phyloP scores from a whole-genome alignment of 208 protist species.

The Acanthamoeba royreba region DNA sequence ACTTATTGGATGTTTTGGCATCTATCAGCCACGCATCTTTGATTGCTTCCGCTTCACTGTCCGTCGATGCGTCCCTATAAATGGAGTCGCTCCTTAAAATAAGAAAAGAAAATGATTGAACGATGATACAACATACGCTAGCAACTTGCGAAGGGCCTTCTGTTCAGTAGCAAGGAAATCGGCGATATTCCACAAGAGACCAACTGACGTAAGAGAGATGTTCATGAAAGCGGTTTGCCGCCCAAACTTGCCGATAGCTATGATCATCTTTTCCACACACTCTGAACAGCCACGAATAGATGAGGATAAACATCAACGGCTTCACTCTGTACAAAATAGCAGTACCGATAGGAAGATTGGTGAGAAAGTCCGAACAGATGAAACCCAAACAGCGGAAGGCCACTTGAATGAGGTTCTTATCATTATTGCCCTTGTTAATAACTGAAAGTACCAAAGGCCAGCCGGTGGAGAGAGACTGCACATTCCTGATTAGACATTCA shows the following conservation, averaged over 20 bases:
- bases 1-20: neutral
- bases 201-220: constrained; percentile 47
- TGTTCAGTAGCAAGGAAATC: constrained; percentile 40
- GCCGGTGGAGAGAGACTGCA: constrained; percentile 27
- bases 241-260: constrained; percentile 34
- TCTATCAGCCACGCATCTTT: neutral
- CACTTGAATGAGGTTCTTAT: constrained; percentile 25
- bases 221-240: constrained; percentile 18
- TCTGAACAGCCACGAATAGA: neutral
- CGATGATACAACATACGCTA: neutral
- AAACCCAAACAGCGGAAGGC: constrained; percentile 43
- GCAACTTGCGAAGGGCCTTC: constrained; percentile 20
- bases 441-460: constrained; percentile 25
- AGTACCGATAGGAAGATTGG: constrained; percentile 44
- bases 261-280: neutral
- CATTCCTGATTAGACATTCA: neutral
- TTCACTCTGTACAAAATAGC: too few relatives aligned
- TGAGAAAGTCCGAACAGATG: constrained; percentile 45
- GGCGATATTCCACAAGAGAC: constrained; percentile 40
- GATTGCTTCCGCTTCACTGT: neutral
- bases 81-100: neutral
- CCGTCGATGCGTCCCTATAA: neutral
- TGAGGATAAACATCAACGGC: too few relatives aligned
- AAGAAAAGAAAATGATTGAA: neutral
- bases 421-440: constrained; percentile 15